These are phyloP conservation scores for Voacanga thouarsii DNA, from an alignment of 257 asterid genomes.

Conservation along the genomic window DNA sequence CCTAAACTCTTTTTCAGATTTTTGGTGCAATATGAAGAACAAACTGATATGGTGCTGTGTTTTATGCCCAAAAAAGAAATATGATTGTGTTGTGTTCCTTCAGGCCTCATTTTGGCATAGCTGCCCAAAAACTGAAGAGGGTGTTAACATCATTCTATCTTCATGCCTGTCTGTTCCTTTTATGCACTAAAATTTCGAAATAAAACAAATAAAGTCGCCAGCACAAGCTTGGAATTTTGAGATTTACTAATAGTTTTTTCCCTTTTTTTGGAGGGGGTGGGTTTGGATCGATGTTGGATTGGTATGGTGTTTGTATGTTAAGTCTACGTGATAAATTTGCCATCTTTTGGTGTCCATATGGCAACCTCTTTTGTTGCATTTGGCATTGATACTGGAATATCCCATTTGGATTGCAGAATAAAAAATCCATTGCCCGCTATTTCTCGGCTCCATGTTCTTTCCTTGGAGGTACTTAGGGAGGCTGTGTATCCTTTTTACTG, in stretches of 20 bases:
- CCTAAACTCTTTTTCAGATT: neutral
- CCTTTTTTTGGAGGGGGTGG: neutral
- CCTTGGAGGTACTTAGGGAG: conserved; percentile 91
- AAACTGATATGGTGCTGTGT: neutral
- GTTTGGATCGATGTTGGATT: neutral
- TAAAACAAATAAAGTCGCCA: neutral
- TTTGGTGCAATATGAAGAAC: neutral
- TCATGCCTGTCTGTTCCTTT: neutral
- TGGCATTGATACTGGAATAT: conserved; percentile 12
- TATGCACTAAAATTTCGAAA: neutral
- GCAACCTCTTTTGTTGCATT: neutral
- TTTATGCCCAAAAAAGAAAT: neutral
- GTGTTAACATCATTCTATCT: neutral
- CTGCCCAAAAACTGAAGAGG: neutral
- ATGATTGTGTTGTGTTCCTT: neutral
- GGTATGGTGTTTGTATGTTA: neutral
- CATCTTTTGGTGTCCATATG: neutral
- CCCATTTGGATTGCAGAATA: conserved; percentile 48
- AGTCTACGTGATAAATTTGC: neutral
- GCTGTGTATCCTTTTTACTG: conserved; percentile 87
- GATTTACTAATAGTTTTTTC: neutral
- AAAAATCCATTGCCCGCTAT: conserved; percentile 46
- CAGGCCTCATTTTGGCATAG: neutral
- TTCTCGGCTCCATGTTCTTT: conserved; percentile 79
- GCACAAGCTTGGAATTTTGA: neutral